Evolutionary conservation across 768 basidiomycete species (phyloP), one percentile per base, ranked within the genome.

Genomic region (Tricholoma flavovirens): DNA sequence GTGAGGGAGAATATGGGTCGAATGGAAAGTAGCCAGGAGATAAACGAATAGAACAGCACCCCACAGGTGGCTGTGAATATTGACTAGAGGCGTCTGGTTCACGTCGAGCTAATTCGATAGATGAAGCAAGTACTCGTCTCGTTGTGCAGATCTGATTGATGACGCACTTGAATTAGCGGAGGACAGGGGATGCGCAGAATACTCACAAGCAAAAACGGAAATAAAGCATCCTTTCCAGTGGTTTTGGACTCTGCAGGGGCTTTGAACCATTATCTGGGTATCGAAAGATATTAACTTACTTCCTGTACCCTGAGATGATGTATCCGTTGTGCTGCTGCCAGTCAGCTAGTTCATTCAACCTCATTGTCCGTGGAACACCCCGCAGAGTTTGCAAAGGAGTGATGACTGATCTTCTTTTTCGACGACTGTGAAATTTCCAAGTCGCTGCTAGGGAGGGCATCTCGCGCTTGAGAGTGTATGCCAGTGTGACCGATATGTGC

Each of bases 61-160:
- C 73, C 83, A 79, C 7, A 93, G 73, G 66, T 94, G 93, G 57
- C 79, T 87, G 69, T 92, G 88, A 46, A 94, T 91, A 71, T 95
- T 95, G 55, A 94, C 90, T 90, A 57, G 12, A 24, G 38, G 60
- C 54, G 33, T 53, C 59, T 45, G 49, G 32, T 53, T 53, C 30
- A 51, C 51, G 10, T 46, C 35, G 12, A 38, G 52, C 46, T 45
- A 32, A 63, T 58, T 57, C 50, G 57, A 63, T 33, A 51, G 50
- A 61, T 24, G 55, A 53, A 53, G 56, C 49, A 38, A 26, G 50
- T 35, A 86, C 89, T 77, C 56, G 87, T 88, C 71, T 90, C 88
- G 62, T 90, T 91, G 68, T 91, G 89, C 56, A 88, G 61, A 71
- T 88, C 89, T 90, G 60, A 50, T 56, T 50, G 46, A 38, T 43